Conservation (phyloP, 768 basidiomycete species). For the Russula olivacea region DNA sequence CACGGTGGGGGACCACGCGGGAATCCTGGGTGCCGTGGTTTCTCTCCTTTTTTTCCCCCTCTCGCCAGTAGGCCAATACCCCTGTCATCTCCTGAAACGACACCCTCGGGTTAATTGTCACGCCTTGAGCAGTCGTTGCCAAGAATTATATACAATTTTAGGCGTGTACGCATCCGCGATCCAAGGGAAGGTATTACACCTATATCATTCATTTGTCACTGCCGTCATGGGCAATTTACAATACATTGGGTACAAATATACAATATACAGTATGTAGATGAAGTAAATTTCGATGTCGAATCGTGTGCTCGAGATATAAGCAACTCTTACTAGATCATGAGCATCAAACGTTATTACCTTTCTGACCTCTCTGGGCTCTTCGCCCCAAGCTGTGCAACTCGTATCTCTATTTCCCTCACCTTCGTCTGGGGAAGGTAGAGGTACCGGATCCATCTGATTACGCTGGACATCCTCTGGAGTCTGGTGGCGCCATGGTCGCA, state of each 20-base stretch:
- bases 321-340: neutral
- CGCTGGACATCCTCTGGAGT: slow-evolving; percentile 26
- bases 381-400: neutral
- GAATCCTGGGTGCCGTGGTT: neutral
- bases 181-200: too few relatives aligned
- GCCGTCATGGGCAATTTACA: too few relatives aligned
- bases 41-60: neutral
- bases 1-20: neutral
- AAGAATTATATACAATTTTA: too few relatives aligned
- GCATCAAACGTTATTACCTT: neutral
- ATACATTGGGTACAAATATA: neutral
- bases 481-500: slow-evolving; percentile 41
- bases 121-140: too few relatives aligned
- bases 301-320: neutral
- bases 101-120: too few relatives aligned
- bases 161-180: too few relatives aligned
- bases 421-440: neutral
- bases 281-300: neutral
- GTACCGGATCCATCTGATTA: neutral
- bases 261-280: neutral
- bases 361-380: neutral
- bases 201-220: too few relatives aligned
- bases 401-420: neutral
- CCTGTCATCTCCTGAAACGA: too few relatives aligned
- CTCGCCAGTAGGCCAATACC: neutral